Conservation (phyloP, 1,284 basidiomycete genomes). For the Austropuccinia psidii region DNA sequence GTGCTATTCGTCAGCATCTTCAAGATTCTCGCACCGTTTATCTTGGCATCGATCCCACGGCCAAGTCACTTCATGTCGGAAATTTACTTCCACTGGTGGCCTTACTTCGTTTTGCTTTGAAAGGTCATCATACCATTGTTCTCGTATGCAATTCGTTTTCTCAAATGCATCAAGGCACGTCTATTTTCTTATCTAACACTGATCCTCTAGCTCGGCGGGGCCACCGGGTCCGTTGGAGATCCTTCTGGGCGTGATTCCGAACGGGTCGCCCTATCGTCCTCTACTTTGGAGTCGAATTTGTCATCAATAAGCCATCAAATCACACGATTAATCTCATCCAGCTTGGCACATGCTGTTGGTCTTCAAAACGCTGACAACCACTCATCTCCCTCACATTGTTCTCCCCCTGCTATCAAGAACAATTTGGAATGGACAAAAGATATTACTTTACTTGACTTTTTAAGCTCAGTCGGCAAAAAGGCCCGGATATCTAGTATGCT, state of each 20-base stretch:
- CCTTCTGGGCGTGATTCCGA: conserved; percentile 83
- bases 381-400: conserved; percentile 41
- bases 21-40: conserved; percentile 57
- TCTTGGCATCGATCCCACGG: conserved; percentile 86
- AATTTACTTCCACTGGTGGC: conserved; percentile 83
- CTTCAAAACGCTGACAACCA: conserved; percentile 45
- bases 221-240: conserved; percentile 93
- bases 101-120: conserved; percentile 74
- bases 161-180: too few relatives aligned
- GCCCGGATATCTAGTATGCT: conserved; percentile 85
- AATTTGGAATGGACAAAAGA: conserved; percentile 76
- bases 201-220: conserved; percentile 71
- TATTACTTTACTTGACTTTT: conserved; percentile 71
- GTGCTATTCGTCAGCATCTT: conserved; percentile 24
- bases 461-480: conserved; percentile 70
- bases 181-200: too few relatives aligned
- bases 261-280: conserved; percentile 60
- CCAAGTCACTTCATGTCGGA: conserved; percentile 78
- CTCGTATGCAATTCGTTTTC: conserved; percentile 55
- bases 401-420: conserved; percentile 58
- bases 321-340: conserved; percentile 63
- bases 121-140: conserved; percentile 71
- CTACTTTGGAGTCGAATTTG: conserved; percentile 63
- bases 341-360: conserved; percentile 56
- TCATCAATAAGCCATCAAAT: conserved; percentile 60